phyloP scores from a whole-genome alignment of 805 yeast genomes.

The Lipomyces sp. region DNA sequence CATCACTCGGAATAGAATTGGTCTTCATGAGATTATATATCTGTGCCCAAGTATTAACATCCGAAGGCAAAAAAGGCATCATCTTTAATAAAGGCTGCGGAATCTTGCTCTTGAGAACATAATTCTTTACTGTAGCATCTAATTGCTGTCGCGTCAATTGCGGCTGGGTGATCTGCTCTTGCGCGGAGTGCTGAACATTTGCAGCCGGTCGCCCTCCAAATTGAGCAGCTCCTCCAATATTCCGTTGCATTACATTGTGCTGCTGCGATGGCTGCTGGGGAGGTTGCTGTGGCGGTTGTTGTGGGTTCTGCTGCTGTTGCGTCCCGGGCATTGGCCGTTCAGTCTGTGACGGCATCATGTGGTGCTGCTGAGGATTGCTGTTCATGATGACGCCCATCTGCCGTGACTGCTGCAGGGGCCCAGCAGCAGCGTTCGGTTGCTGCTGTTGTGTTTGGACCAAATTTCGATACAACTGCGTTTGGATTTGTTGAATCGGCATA shows the following conservation, averaged over 20 bases:
- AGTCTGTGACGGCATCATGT: conserved; percentile 14
- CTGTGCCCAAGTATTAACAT: conserved; percentile 80
- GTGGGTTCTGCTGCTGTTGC: conserved; percentile 27
- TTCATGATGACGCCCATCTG: conserved; percentile 28
- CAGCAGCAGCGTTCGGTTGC: conserved; percentile 10
- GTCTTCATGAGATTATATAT: conserved; percentile 66
- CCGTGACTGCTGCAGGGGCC: conserved; percentile 18
- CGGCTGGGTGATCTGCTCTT: conserved; percentile 5
- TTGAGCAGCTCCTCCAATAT: conserved; percentile 13
- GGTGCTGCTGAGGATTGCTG: conserved; percentile 38
- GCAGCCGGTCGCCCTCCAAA: conserved; percentile 40
- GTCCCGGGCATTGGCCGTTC: conserved; percentile 23
- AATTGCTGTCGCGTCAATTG: conserved; percentile 35
- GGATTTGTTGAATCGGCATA: conserved; percentile 16
- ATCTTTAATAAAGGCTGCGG: conserved; percentile 68
- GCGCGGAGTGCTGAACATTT: conserved; percentile 14
- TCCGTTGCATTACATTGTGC: conserved; percentile 17
- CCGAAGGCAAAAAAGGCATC: conserved; percentile 78
- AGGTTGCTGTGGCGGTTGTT: conserved; percentile 17
- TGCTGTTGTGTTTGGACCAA: conserved; percentile 25
- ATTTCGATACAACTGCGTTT: conserved; percentile 10
- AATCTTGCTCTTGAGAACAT: conserved; percentile 67
- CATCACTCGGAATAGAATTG: conserved; percentile 62
- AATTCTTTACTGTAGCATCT: conserved; percentile 29
- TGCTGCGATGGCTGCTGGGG: conserved; percentile 27